A percentile compares a stretch with the other conserved stretches of the same genome.
Evolutionary conservation across 176 grass and related monocot genomes (phyloP).

Genomic region (Echinochloa phyllopogon): DNA sequence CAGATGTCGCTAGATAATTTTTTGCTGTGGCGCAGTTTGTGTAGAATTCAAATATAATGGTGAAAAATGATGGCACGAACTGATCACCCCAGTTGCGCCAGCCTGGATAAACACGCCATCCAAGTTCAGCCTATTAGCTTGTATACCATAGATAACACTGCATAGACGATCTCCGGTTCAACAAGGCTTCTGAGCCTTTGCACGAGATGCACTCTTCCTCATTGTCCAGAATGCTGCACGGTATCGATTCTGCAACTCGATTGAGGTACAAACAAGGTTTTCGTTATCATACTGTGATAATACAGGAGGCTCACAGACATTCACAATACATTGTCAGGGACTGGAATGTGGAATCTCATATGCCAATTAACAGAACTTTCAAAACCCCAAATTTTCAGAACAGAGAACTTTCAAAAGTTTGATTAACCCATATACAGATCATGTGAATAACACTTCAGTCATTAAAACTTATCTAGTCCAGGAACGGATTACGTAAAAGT

Average conservation of each 20-base stretch:
- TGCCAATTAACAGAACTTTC: conserved; percentile 30
- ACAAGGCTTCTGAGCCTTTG: conserved; percentile 34
- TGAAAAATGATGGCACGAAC: conserved; percentile 18
- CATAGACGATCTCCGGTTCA: conserved; percentile 11
- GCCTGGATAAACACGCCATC: conserved; percentile 1
- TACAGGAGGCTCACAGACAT: neutral
- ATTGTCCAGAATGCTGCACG: conserved; percentile 83
- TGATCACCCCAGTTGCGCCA: neutral
- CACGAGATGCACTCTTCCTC: conserved; percentile 62
- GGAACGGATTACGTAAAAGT: neutral
- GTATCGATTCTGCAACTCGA: conserved; percentile 78
- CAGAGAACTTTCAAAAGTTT: neutral
- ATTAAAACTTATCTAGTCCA: neutral
- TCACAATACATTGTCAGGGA: conserved; percentile 20
- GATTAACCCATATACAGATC: neutral
- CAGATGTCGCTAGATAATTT: neutral
- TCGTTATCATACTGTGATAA: neutral
- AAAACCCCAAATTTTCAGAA: conserved; percentile 5
- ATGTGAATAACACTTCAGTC: neutral
- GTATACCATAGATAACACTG: neutral
- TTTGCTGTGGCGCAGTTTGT: neutral
- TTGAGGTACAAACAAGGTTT: conserved; percentile 27
- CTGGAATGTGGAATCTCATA: conserved; percentile 5
- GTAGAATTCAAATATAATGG: conserved; percentile 5
- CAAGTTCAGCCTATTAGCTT: neutral